phyloP scores from a whole-genome alignment of 371 early-diverging fungal genomes.

The Mortierella sp. region DNA sequence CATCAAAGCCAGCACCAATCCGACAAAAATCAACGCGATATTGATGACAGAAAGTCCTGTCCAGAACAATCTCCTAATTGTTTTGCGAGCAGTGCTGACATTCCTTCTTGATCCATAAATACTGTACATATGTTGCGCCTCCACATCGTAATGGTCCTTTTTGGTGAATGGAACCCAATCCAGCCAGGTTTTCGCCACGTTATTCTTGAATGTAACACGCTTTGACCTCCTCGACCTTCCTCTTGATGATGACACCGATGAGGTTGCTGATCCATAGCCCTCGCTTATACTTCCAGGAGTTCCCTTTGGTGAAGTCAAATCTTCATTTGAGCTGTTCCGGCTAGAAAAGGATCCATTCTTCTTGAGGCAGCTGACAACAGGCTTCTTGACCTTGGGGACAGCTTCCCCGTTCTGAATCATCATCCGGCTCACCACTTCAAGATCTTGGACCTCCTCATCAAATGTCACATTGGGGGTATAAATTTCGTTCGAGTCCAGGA shows the following conservation, averaged over 20 bases:
- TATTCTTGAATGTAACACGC: conserved; percentile 42
- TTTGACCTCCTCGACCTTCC: conserved; percentile 13
- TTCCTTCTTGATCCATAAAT: too few species aligned
- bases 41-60: conserved; percentile 20
- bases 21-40: conserved; percentile 40
- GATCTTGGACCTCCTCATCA: conserved; percentile 42
- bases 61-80: conserved; percentile 24
- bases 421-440: conserved; percentile 29
- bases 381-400: conserved; percentile 27
- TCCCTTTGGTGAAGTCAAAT: neutral
- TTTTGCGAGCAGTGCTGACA: neutral
- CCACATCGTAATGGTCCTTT: conserved; percentile 5
- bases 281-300: neutral
- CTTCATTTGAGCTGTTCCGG: conserved; percentile 17
- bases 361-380: conserved; percentile 51
- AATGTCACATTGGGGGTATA: conserved; percentile 44
- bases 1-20: conserved; percentile 44
- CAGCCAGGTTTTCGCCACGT: conserved; percentile 15
- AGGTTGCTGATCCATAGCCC: conserved; percentile 35
- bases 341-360: conserved; percentile 32
- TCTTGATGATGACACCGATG: neutral
- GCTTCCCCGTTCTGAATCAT: conserved; percentile 22
- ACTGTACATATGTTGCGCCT: neutral
- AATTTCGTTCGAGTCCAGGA: conserved; percentile 20
- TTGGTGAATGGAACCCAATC: conserved; percentile 29